phyloP scores from a whole-genome alignment of 2,329 filamentous ascomycete genomes.

The Bipolaris victoriae region DNA sequence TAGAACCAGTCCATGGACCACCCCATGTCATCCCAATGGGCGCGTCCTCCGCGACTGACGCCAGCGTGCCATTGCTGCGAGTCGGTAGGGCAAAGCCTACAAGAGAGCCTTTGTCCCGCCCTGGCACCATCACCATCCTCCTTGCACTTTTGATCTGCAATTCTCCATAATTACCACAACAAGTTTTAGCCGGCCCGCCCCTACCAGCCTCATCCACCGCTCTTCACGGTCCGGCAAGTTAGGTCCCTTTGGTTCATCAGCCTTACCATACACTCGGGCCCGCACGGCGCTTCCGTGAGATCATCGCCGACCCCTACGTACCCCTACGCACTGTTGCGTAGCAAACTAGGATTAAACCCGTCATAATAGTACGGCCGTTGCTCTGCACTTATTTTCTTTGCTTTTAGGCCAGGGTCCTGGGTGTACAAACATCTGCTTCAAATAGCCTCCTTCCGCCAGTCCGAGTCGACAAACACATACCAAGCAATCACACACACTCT shows the following conservation, averaged over 20 bases:
- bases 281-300: slow-evolving; percentile 16
- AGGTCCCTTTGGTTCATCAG: slow-evolving; percentile 23
- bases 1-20: slow-evolving; percentile 35
- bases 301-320: slow-evolving; percentile 27
- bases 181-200: background rate
- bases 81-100: slow-evolving; percentile 22
- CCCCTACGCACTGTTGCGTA: slow-evolving; percentile 21
- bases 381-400: slow-evolving; percentile 8
- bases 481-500: background rate
- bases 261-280: slow-evolving; percentile 25
- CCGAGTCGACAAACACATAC: background rate
- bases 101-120: slow-evolving; percentile 33
- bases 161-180: background rate
- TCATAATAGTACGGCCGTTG: slow-evolving; percentile 17
- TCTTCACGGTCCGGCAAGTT: slow-evolving; percentile 15
- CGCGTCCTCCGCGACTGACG: slow-evolving; percentile 20
- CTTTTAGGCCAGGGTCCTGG: slow-evolving; percentile 18
- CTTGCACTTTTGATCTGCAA: slow-evolving; percentile 5
- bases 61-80: slow-evolving; percentile 16
- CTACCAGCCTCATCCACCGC: background rate
- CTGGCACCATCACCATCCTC: slow-evolving; percentile 4
- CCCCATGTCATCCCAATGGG: slow-evolving; percentile 27
- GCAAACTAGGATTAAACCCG: slow-evolving; percentile 10
- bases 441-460: slow-evolving; percentile 11
- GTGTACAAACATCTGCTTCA: slow-evolving; percentile 14